Conservation (phyloP, 2,329 filamentous ascomycete species). For the Claviceps sp. region DNA sequence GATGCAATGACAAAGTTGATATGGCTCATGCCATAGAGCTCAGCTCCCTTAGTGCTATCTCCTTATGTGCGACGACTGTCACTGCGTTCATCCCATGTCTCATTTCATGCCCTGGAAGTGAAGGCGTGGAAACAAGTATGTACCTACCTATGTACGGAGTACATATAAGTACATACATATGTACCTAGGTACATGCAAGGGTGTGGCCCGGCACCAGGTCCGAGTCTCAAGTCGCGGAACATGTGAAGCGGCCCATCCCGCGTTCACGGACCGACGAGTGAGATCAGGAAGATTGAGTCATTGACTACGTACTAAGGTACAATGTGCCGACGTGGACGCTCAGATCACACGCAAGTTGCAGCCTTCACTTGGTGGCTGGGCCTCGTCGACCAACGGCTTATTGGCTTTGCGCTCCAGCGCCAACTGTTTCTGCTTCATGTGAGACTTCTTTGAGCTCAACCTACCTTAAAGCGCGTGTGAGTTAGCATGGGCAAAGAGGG, state of each 20-base stretch:
- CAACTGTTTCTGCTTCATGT: constrained; percentile 83
- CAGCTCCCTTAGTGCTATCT: no score
- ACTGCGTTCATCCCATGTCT: neutral
- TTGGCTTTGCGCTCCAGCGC: constrained; percentile 79
- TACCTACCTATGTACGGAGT: no score
- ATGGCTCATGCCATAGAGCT: no score
- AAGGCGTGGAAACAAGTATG: neutral
- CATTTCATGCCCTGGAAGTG: neutral
- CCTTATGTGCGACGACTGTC: neutral
- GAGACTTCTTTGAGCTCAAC: constrained; percentile 63
- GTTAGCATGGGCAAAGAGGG: neutral
- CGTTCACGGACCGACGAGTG: no score
- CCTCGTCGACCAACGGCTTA: constrained; percentile 72
- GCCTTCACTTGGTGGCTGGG: no score
- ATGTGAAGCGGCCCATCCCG: neutral
- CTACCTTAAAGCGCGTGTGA: neutral
- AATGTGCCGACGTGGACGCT: no score
- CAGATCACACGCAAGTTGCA: no score
- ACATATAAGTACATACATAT: neutral
- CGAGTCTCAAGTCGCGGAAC: neutral
- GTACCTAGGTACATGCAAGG: no score
- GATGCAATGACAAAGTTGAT: no score
- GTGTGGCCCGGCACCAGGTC: neutral
- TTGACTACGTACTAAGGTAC: no score
- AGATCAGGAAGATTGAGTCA: no score